Evolutionary conservation across 2,329 filamentous ascomycete genomes (phyloP), one percentile per base, ranked within the genome.

Genomic region (Phialemoniopsis sp.): DNA sequence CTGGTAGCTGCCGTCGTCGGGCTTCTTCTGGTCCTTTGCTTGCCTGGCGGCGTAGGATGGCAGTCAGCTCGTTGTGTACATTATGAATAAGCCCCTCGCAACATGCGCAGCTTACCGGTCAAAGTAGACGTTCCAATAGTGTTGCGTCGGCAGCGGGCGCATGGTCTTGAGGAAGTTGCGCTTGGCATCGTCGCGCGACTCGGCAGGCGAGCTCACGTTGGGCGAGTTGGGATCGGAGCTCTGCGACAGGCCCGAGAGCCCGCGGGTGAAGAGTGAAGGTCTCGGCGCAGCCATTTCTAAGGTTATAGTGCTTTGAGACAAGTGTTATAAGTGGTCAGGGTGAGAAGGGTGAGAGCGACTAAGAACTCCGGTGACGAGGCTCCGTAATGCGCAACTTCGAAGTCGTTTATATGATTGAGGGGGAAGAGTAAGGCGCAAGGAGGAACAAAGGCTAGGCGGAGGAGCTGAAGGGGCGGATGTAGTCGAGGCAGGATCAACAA

Each of bases 91-190:
- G n/a, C n/a, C n/a, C n/a, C n/a, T n/a, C n/a, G n/a, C n/a, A n/a
- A n/a, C n/a, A n/a, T n/a, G n/a, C n/a, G n/a, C n/a, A n/a, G n/a
- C 64, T 55, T 57, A 77, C 66, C 77, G 68, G 59, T 83, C 79
- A 56, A 83, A 82, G 59, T 75, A 86, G 50, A 87, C 81, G 50
- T 83, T 73, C 78, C 87, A 88, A 66, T 26, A 88, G 60, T 90
- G 82, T 66, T 90, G 85, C 19, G 87, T 85, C 13, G 85, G 80
- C 49, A 89, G 70, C 37, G 84, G 75, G 39, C 88, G 73, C 71
- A 79, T 82, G 19, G 81, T 75, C 62, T 87, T 82, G 51, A 88
- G 73, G 62, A 90, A 86, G 69, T 89, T 89, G 68, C 85, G 81
- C 80, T 89, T 89, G 41, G 85, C 85, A 63, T 85, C 81, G 61